phyloP scores from a whole-genome alignment of 2,329 filamentous ascomycete genomes.

The Zymoseptoria ardabiliae region DNA sequence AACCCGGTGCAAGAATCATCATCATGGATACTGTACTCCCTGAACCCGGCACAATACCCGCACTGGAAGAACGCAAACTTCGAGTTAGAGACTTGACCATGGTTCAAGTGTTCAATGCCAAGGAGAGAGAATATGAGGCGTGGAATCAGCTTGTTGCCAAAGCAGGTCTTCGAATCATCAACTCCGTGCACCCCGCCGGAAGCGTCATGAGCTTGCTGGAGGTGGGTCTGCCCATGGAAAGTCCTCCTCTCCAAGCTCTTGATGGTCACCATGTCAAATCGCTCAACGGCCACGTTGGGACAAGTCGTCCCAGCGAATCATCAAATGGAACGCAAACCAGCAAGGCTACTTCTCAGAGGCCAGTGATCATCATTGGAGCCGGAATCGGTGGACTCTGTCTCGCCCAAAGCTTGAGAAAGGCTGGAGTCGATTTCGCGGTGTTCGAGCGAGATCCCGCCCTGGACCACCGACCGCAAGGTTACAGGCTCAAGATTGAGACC shows the following conservation, averaged over 20 bases:
- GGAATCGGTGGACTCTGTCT: constrained; percentile 19
- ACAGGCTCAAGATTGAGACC: too few relatives aligned
- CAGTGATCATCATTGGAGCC: constrained; percentile 18
- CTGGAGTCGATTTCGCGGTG: constrained; percentile 13
- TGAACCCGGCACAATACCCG: constrained; percentile 8
- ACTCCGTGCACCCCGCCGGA: constrained; percentile 11
- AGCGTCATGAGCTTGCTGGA: constrained; percentile 16
- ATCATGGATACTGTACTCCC: constrained; percentile 21
- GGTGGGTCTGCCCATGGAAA: too few relatives aligned
- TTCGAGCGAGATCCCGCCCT: constrained; percentile 18
- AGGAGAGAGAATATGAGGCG: constrained; percentile 19
- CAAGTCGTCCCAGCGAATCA: too few relatives aligned
- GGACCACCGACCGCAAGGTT: constrained; percentile 17
- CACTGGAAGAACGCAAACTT: constrained; percentile 15
- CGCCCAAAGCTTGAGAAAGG: constrained; percentile 18
- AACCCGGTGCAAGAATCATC: constrained; percentile 19
- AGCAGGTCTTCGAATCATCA: constrained; percentile 7
- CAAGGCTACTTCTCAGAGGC: too few relatives aligned
- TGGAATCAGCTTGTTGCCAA: constrained; percentile 12
- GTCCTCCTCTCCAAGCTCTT: too few relatives aligned
- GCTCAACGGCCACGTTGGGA: too few relatives aligned
- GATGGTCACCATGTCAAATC: neutral
- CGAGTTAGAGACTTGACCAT: constrained; percentile 19
- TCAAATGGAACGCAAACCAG: too few relatives aligned
- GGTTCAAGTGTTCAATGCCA: constrained; percentile 21